Base-by-base conservation (phyloP, 2,329 filamentous ascomycete genomes). In the Penicillium sp. region DNA sequence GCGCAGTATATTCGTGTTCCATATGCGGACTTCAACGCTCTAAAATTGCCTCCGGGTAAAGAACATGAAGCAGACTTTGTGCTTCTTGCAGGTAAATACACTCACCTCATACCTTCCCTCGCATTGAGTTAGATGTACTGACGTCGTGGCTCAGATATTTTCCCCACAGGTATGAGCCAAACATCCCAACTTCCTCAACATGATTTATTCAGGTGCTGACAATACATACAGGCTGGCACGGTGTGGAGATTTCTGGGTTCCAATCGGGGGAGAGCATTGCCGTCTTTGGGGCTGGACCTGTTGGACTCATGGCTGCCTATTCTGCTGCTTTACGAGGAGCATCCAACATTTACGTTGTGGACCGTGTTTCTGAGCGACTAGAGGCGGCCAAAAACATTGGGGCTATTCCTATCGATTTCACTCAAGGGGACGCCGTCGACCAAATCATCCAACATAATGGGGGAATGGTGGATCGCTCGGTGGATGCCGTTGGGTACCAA, bases 401-500 rank as follows among this genome's bases (percentile, higher is more conserved):
- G 0, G 83, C 80, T 56, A 80, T 80, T 3, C 78, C 84, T 0
- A 80, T 88, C 38, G 79, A 88, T 62, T 87, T 88, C 62, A 80
- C 74, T 21, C 80, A 83, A 55, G 77, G 79, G 10, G 68, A 68
- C 45, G 62, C 81, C 77, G 84, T 86, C 0, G 78, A 85, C 34
- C 77, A 84, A 63, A 88, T 88, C 48, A 82, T 87, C 44, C 72
- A 80, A 53, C 63, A 75, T 13, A 86, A 87, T 47, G 80, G 75
- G 1, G 83, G 79, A 0, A 82, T 83, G 81, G 84, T 88, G 2
- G 84, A 88, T 59, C 75, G 86, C 5, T 81, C 83, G 0, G 82
- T 88, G 0, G 86, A 88, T 69, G 83, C 83, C 10, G 86, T 88
- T 0, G 85, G 85, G 0, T 88, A 87, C 63, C 84, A 88, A 62